Conservation (phyloP, 225 moss, liverwort and hornwort species). For the Neckera pumila region DNA sequence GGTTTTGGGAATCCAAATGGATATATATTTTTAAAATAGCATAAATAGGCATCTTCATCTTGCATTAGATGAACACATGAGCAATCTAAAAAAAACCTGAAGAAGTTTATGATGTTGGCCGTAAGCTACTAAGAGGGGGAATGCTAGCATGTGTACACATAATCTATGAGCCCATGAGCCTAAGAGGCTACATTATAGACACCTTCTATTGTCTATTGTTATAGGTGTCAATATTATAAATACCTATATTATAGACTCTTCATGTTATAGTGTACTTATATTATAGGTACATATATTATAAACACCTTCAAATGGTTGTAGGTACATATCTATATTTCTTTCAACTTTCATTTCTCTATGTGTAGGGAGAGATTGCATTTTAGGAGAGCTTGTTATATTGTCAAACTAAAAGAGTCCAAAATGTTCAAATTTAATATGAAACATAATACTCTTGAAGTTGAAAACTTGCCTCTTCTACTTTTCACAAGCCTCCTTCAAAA, state of each 20-base stretch:
- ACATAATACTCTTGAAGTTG: not conserved
- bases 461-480: not conserved
- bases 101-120: fast-evolving
- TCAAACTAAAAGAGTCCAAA: not conserved
- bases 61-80: not conserved
- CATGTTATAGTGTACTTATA: too few relatives aligned
- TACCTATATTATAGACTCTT: too few relatives aligned
- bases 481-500: not conserved
- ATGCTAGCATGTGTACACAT: too few relatives aligned
- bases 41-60: not conserved
- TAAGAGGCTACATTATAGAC: too few relatives aligned
- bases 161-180: too few relatives aligned
- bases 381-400: not conserved
- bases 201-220: too few relatives aligned
- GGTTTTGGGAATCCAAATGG: not conserved
- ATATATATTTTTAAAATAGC: not conserved
- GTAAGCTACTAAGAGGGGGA: too few relatives aligned
- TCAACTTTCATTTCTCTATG: not conserved
- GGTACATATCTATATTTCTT: not conserved
- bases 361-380: not conserved
- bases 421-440: not conserved
- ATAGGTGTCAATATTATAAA: too few relatives aligned
- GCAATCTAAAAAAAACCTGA: not conserved
- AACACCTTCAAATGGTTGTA: too few relatives aligned
- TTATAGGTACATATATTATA: too few relatives aligned